Conservation (phyloP, 2,329 filamentous ascomycete species). For the Zasmidium citrigriseum region DNA sequence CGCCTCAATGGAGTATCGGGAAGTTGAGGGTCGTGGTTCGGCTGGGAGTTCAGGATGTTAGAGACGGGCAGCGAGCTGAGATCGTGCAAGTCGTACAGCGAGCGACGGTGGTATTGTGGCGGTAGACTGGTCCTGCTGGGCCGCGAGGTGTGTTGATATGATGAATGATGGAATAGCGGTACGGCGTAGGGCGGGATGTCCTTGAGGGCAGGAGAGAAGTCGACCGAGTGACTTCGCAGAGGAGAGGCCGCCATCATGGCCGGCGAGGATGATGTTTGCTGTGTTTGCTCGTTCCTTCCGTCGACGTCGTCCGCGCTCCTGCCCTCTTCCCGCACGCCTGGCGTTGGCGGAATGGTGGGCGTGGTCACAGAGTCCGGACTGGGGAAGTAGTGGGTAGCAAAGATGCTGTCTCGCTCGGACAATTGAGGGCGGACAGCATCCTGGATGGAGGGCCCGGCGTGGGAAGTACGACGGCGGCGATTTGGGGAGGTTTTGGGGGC, state of each 20-base stretch:
- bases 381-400: slow-evolving; percentile 61
- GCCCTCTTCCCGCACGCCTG: slow-evolving; percentile 4
- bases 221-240: slow-evolving; percentile 11
- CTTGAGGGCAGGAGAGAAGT: slow-evolving; percentile 13
- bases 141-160: slow-evolving; percentile 4
- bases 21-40: slow-evolving; percentile 7
- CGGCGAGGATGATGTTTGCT: neutral
- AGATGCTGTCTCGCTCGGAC: slow-evolving; percentile 64
- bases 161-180: slow-evolving; percentile 11
- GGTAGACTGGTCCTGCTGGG: slow-evolving; percentile 23
- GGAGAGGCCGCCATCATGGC: slow-evolving; percentile 14
- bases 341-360: slow-evolving; percentile 23
- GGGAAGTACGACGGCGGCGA: slow-evolving; percentile 6
- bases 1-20: slow-evolving; percentile 17
- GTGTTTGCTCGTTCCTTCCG: slow-evolving; percentile 9
- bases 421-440: slow-evolving; percentile 52
- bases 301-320: slow-evolving; percentile 19
- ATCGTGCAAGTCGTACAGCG: slow-evolving; percentile 34
- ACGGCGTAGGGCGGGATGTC: slow-evolving; percentile 10
- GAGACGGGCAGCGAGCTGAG: slow-evolving; percentile 13
- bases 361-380: slow-evolving; percentile 49
- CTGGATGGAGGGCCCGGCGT: slow-evolving; percentile 17
- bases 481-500: neutral
- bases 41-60: slow-evolving; percentile 10
- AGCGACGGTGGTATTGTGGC: slow-evolving; percentile 31